phyloP scores from a whole-genome alignment of 1,284 basidiomycete species.

The Leccinum insolens region DNA sequence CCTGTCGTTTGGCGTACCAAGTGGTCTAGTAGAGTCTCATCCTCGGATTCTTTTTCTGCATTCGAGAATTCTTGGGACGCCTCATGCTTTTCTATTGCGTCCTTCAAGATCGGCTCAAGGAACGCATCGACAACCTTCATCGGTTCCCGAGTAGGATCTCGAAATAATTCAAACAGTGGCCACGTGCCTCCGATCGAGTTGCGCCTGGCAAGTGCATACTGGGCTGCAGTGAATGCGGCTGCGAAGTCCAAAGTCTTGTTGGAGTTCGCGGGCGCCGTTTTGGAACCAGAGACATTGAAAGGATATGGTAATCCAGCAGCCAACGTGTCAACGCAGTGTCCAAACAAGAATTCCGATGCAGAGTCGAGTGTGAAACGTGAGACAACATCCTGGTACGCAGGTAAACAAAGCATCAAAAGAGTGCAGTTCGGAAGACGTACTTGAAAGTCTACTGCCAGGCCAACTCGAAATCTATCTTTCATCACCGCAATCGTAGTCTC shows the following conservation, averaged over 20 bases:
- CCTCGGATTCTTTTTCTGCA: slow-evolving; percentile 30
- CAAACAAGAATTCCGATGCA: slow-evolving; percentile 46
- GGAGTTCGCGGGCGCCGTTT: slow-evolving; percentile 1
- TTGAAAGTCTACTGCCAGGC: slow-evolving; percentile 46
- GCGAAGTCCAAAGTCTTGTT: slow-evolving; percentile 36
- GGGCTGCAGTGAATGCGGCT: slow-evolving; percentile 37
- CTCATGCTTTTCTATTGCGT: slow-evolving; percentile 34
- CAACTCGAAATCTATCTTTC: slow-evolving; percentile 36
- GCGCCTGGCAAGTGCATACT: slow-evolving; percentile 35
- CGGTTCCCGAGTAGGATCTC: slow-evolving; percentile 34
- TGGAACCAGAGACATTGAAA: slow-evolving; percentile 15
- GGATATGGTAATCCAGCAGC: slow-evolving; percentile 35
- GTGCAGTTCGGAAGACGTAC: slow-evolving; percentile 21
- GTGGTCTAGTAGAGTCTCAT: slow-evolving; percentile 53
- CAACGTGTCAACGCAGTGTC: slow-evolving; percentile 37
- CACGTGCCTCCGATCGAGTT: slow-evolving; percentile 38
- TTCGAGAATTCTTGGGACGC: slow-evolving; percentile 23
- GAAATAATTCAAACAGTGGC: slow-evolving; percentile 43
- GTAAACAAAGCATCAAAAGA: neutral
- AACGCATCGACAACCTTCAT: slow-evolving; percentile 44
- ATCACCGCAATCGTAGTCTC: slow-evolving; percentile 38
- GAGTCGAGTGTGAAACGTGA: slow-evolving; percentile 49
- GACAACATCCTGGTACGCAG: slow-evolving; percentile 37
- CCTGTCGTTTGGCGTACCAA: slow-evolving; percentile 53
- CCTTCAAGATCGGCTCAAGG: slow-evolving; percentile 38